Evolutionary conservation across 169 alveolate genomes (phyloP), one percentile per base, ranked within the genome.

Genomic region (Fabrea salina): DNA sequence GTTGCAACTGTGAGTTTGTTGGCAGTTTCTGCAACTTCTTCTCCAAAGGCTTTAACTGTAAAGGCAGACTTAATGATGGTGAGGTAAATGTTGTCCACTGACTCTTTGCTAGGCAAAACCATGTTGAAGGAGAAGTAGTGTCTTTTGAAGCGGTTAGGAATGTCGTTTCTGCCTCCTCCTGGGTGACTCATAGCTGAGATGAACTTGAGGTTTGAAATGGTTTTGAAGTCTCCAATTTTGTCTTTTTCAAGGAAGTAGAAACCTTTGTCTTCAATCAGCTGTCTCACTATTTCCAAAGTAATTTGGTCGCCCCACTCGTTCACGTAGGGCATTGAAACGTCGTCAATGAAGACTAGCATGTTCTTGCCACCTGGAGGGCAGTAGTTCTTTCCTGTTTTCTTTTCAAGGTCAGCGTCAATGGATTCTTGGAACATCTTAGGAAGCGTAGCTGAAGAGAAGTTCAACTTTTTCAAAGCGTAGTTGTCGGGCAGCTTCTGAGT

Each of bases 241-340:
- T 97, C 98, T 76, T 96, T 96, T 82, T 95, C 97, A 76, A 96
- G 88, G 93, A 96, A 94, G 83, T 94, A 94, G 86, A 86, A 90
- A 19, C 97, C 96, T 50, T 92, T 86, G 40, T 85, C 75, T 80
- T 94, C 97, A 35, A 94, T 84, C 49, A 94, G 86, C 86, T 94
- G 88, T 86, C 97, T 84, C 35, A 92, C 93, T 56, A 94, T 94
- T 85, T 97, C 99, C 70, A 96, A 89, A 25, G 98, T 95, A 66
- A 95, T 93, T 88, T 97, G 98, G 82, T 96, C 99, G 4, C 99
- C 99, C 99, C 99, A 98, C 84, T 89, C 94, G 83, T 97, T 96
- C 47, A 97, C 97, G 83, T 90, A 91, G 35, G 99, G 99, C 99
- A 97, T 96, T 51, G 97, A 88, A 91, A 96, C 89, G 88, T 97